Conservation (phyloP, 192 early-diverging fungal species). For the Gigaspora rosea region DNA sequence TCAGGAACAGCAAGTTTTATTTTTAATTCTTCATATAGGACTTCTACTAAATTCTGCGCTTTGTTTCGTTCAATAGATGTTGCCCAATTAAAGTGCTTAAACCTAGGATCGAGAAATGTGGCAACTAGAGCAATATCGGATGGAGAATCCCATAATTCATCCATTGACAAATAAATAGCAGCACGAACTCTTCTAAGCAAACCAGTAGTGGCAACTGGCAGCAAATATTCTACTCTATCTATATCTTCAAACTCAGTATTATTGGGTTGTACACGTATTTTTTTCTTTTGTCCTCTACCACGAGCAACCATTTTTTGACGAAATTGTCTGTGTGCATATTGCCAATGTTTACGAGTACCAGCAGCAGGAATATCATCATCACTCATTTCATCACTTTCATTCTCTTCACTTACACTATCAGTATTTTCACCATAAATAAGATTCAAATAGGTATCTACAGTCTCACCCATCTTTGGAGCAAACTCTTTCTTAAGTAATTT, state of each 20-base stretch:
- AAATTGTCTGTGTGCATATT: background rate
- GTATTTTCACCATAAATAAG: background rate
- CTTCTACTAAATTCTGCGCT: background rate
- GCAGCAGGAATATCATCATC: background rate
- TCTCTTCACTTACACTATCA: background rate
- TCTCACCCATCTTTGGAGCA: background rate
- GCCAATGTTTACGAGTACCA: background rate
- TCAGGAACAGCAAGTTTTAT: background rate
- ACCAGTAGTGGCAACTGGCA: background rate
- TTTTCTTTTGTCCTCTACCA: no score
- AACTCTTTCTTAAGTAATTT: background rate
- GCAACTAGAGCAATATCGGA: background rate
- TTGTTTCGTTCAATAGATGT: background rate
- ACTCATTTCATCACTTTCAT: background rate
- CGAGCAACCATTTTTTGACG: background rate
- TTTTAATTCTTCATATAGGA: background rate
- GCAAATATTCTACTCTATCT: background rate
- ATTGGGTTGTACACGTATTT: no score
- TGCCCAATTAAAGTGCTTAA: background rate
- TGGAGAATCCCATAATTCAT: background rate
- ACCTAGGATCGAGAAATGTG: background rate
- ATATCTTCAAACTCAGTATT: background rate
- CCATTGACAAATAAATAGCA: background rate
- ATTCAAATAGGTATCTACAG: background rate
- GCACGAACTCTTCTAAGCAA: background rate